These are phyloP conservation scores for Trypanosomatidae sp. DNA, from an alignment of 208 protist species.

Conservation along the genomic window DNA sequence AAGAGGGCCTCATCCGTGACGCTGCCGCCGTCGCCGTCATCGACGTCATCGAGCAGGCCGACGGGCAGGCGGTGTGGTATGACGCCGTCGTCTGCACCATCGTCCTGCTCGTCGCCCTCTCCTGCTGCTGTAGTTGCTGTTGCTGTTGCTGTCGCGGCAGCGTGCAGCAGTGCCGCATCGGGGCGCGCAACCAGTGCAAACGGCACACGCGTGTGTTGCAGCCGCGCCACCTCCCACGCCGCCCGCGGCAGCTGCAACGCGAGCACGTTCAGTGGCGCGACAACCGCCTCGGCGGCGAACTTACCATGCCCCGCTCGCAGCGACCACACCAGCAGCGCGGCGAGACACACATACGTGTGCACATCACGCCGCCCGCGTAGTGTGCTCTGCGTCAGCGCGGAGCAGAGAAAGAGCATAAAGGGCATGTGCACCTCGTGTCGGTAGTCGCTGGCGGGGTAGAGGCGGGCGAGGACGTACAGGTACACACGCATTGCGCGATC, in stretches of 20 bases:
- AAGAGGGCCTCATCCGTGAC: too few relatives aligned
- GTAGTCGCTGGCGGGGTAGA: slow-evolving; percentile 71
- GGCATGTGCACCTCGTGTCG: slow-evolving; percentile 68
- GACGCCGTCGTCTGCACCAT: too few relatives aligned
- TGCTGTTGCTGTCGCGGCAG: too few relatives aligned
- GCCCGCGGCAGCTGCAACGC: slow-evolving; percentile 46
- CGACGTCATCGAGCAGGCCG: too few relatives aligned
- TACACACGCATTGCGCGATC: too few relatives aligned
- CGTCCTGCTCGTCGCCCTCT: too few relatives aligned
- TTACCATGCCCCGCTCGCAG: slow-evolving; percentile 19
- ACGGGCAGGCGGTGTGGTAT: too few relatives aligned
- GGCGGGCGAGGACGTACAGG: slow-evolving; percentile 38
- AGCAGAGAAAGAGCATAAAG: slow-evolving; percentile 56
- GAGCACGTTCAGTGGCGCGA: slow-evolving; percentile 55
- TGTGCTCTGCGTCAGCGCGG: slow-evolving; percentile 41
- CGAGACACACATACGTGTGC: slow-evolving; percentile 29
- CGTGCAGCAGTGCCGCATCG: slow-evolving; percentile 15
- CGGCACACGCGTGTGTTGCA: slow-evolving; percentile 37
- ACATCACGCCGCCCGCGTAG: slow-evolving; percentile 30
- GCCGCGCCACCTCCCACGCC: slow-evolving; percentile 31
- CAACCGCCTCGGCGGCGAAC: slow-evolving; percentile 45
- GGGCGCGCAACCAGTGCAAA: slow-evolving; percentile 44
- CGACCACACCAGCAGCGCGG: slow-evolving; percentile 21
- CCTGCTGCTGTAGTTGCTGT: too few relatives aligned
- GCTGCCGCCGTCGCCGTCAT: too few relatives aligned